These are phyloP conservation scores for Peziza echinospora DNA, from an alignment of 495 filamentous ascomycete genomes.

Conservation along the genomic window DNA sequence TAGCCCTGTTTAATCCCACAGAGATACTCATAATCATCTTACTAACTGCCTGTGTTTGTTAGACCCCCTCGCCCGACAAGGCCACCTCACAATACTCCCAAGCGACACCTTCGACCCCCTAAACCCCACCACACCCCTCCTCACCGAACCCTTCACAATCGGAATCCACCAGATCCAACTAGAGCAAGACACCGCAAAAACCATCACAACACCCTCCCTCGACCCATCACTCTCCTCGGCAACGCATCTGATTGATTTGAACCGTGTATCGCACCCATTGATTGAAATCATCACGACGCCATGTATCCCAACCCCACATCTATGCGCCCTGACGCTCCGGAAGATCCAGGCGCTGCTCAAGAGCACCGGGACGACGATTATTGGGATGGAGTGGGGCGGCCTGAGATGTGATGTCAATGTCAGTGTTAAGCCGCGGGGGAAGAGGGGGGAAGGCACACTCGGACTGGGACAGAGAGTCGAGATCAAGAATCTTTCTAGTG, in stretches of 20 bases:
- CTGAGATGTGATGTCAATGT: conserved; percentile 91
- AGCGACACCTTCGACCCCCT: conserved; percentile 62
- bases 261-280: conserved; percentile 72
- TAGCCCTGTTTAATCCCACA: no score
- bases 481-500: conserved; percentile 91
- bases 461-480: conserved; percentile 73
- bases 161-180: conserved; percentile 86
- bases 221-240: conserved; percentile 21
- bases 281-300: conserved; percentile 90
- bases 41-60: no score
- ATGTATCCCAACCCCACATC: conserved; percentile 24
- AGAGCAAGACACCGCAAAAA: conserved; percentile 96
- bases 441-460: conserved; percentile 28
- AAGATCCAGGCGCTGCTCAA: conserved; percentile 76
- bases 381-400: conserved; percentile 84
- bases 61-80: conserved; percentile 67
- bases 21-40: neutral
- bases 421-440: conserved; percentile 46
- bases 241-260: conserved; percentile 74
- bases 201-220: conserved; percentile 34
- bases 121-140: no score
- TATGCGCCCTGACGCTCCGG: conserved; percentile 67
- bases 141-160: no score
- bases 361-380: conserved; percentile 56
- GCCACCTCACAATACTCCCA: conserved; percentile 42